Evolutionary conservation across 768 basidiomycete species (phyloP).

Genomic region (Sarcodon aspratus): DNA sequence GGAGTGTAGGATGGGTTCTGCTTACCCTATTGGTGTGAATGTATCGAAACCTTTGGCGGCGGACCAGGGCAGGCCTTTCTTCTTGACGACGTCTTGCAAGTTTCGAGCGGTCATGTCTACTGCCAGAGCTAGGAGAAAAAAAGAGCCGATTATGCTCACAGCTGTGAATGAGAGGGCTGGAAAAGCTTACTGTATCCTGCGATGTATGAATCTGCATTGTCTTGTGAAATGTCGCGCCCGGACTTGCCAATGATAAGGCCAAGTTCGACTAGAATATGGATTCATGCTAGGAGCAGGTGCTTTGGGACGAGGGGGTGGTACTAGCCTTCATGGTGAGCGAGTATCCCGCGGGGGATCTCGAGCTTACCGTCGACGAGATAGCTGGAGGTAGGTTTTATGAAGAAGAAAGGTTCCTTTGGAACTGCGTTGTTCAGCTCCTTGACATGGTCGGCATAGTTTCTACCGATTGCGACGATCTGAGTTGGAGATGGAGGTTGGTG

Average conservation of each 20-base stretch:
- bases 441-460: conserved; percentile 87
- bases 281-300: neutral
- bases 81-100: conserved; percentile 87
- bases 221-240: conserved; percentile 72
- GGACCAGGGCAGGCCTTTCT: conserved; percentile 94
- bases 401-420: conserved; percentile 96
- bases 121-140: conserved; percentile 53
- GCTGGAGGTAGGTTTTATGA: conserved; percentile 91
- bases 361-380: conserved; percentile 70
- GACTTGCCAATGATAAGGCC: conserved; percentile 90
- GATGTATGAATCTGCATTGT: conserved; percentile 64
- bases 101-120: conserved; percentile 97
- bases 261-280: conserved; percentile 64
- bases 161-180: neutral
- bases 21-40: conserved; percentile 83
- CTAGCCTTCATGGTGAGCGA: conserved; percentile 86
- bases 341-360: conserved; percentile 76
- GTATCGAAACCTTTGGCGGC: conserved; percentile 96
- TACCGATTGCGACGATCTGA: conserved; percentile 90
- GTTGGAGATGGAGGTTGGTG: neutral
- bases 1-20: conserved; percentile 3
- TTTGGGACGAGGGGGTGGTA: neutral
- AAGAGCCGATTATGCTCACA: neutral
- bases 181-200: conserved; percentile 88
- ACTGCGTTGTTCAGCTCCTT: conserved; percentile 84